These are phyloP conservation scores for Hygrophorus russula DNA, from an alignment of 768 basidiomycete genomes.

Conservation along the genomic window DNA sequence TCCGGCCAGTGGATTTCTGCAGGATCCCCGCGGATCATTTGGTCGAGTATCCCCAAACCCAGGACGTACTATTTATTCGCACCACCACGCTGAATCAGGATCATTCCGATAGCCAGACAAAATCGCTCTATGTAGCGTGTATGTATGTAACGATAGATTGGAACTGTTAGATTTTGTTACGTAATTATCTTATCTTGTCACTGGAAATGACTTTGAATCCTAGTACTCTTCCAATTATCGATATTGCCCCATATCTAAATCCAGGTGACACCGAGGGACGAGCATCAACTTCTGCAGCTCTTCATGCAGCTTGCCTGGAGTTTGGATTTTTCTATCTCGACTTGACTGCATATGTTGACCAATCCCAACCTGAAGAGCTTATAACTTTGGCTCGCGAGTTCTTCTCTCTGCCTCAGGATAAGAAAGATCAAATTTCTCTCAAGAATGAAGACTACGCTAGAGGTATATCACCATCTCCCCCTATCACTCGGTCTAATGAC, in stretches of 20 bases:
- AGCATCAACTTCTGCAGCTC: conserved; percentile 35
- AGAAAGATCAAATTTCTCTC: conserved; percentile 68
- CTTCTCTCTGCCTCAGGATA: conserved; percentile 60
- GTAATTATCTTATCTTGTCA: background rate
- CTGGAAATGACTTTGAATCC: background rate
- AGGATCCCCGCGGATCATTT: conserved; percentile 30
- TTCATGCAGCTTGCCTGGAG: conserved; percentile 65
- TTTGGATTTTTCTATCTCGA: conserved; percentile 90
- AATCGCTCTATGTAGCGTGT: background rate
- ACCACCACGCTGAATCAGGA: conserved; percentile 23
- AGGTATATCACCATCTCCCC: conserved; percentile 34
- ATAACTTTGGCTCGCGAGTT: conserved; percentile 56
- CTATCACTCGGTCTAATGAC: background rate
- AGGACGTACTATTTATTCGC: conserved; percentile 55
- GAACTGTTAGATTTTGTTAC: background rate
- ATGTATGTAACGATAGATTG: background rate
- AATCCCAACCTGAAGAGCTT: conserved; percentile 54
- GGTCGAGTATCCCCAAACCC: conserved; percentile 29
- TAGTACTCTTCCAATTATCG: conserved; percentile 53
- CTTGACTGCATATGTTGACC: conserved; percentile 45
- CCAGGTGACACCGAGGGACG: conserved; percentile 25
- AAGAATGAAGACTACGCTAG: conserved; percentile 61
- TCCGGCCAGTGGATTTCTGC: conserved; percentile 39
- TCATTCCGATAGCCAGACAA: background rate
- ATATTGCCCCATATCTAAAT: conserved; percentile 54